Evolutionary conservation across 108 stramenopile species (phyloP), one percentile per base, ranked within the genome.

Genomic region (Stephanodiscus minutulus): DNA sequence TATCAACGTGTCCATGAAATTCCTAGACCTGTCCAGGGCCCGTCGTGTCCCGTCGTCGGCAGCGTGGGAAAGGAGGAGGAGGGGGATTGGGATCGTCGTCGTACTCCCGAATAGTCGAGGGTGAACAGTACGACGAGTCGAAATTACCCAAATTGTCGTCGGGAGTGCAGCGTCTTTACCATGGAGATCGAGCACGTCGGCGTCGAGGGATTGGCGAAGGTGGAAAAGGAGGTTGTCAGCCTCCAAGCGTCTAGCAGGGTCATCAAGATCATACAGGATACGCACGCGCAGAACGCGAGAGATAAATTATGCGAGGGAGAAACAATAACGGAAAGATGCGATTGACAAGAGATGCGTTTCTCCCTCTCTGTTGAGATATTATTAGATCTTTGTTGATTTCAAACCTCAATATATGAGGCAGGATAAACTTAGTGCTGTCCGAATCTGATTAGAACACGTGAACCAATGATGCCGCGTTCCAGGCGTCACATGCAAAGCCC

Each of bases 171-270:
- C 76, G 93, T 98, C 18, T 65, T 98, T 7, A 99, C 99, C 15
- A 86, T 96, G 33, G 99, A 99, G 85, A 99, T 99, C 73, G 99
- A 99, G 79, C 97, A 98, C 80, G 96, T 99, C 9, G 91, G 95
- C 50, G 94, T 94, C 46, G 87, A 90, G 28, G 93, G 86, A 7
- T 75, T 98, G 65, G 84, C 66, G 11, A 74, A 76, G 37, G 77
- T 98, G 57, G 97, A 97, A 72, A 66, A 64, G 25, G 70, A 84
- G 22, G 97, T 96, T 28, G 85, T 91, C 35, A 89, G 86, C 71
- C 97, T 98, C 46, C 94, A 94, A 54, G 98, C 99, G 22, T 79
- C 82, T 15, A 83, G 96, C 44, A 71, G 79, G 20, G 94, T 97
- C 7, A 57, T 99, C 33, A 59, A 82, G 29, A 85, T 96, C 28